Base-by-base conservation (phyloP, 495 filamentous ascomycete species). In the Chaetomium fimeti region DNA sequence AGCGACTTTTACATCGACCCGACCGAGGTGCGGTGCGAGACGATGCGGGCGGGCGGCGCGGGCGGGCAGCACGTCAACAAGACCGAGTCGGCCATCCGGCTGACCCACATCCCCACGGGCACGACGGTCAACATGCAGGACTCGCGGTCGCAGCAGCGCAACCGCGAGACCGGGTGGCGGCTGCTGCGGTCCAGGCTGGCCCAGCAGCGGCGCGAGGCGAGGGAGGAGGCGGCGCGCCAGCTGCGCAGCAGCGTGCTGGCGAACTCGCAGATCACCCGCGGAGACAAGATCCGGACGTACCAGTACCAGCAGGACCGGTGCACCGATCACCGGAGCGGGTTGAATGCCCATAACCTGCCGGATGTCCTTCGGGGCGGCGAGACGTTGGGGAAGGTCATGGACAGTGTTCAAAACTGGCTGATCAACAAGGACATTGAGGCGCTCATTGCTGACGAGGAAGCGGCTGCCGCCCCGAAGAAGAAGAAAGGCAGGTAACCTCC, bases 41-140 rank as follows among this genome's bases (percentile, higher is more conserved):
- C 90, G 68, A 96, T 98, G 93, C 85, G 92, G 32, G 91, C 94
- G 1, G 81, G 89, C 56, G 94, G 94, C 32, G 92, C 94, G 2
- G 94, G 94, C 20, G 94, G 94, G 7, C 94, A 98, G 78, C 95
- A 98, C 74, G 94, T 98, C 72, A 98, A 98, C 76, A 97, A 90
- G 66, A 98, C 94, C 2, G 95, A 98, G 75, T 96, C 92, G 40
- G 94, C 94, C 20, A 90, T 98, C 65, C 88, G 94, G 20, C 80
- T 98, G 61, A 97, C 92, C 13, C 95, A 98, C 83, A 81, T 91
- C 15, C 95, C 94, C 12, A 97, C 93, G 0, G 87, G 86, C 42
- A 91, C 85, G 9, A 84, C 90, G 28, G 93, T 97, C 13, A 87
- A 87, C 49, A 96, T 97, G 80, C 94, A 98, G 72, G 94, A 98